Conservation (phyloP, 2,329 filamentous ascomycete genomes). For the Aspergillus pseudoviridinutans region DNA sequence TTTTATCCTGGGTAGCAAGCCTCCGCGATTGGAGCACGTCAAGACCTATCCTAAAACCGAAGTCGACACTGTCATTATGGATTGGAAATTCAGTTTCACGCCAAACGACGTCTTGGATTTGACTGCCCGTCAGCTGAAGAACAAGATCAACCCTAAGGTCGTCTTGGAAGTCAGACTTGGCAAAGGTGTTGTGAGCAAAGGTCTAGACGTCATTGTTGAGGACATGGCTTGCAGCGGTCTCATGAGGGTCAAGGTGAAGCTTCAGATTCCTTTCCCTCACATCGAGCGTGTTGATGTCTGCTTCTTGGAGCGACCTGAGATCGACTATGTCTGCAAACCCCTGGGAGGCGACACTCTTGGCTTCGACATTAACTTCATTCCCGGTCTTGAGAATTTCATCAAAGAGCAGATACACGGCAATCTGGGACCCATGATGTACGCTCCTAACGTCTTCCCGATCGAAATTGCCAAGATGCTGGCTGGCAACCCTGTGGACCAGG, state of each 20-base stretch:
- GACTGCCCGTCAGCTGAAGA: slow-evolving; percentile 83
- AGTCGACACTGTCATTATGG: slow-evolving; percentile 95
- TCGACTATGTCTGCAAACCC: slow-evolving; percentile 98
- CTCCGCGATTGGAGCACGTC: slow-evolving; percentile 92
- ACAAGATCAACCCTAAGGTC: slow-evolving; percentile 95
- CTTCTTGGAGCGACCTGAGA: slow-evolving; percentile 81
- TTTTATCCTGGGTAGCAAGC: slow-evolving; percentile 91
- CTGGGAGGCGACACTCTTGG: slow-evolving; percentile 92
- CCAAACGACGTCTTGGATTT: slow-evolving; percentile 91
- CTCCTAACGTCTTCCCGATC: slow-evolving; percentile 94
- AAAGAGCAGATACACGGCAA: slow-evolving; percentile 94
- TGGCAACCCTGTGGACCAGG: slow-evolving; percentile 89
- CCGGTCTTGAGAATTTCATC: slow-evolving; percentile 89
- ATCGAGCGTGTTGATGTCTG: slow-evolving; percentile 93
- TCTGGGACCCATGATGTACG: slow-evolving; percentile 95
- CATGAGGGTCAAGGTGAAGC: slow-evolving; percentile 96
- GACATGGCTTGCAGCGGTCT: slow-evolving; percentile 94
- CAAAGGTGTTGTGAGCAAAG: slow-evolving; percentile 96
- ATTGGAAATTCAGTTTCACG: slow-evolving; percentile 99
- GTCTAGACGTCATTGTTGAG: slow-evolving; percentile 94
- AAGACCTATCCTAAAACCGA: slow-evolving; percentile 96
- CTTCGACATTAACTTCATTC: slow-evolving; percentile 99
- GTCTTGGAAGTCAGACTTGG: slow-evolving; percentile 92
- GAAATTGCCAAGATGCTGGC: slow-evolving; percentile 98
- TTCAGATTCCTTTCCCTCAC: slow-evolving; percentile 93